Percentiles rank a stretch among this genome's conserved stretches.
Conservation (phyloP, 140 eudicot genomes). For the Erigeron philadelphicus region DNA sequence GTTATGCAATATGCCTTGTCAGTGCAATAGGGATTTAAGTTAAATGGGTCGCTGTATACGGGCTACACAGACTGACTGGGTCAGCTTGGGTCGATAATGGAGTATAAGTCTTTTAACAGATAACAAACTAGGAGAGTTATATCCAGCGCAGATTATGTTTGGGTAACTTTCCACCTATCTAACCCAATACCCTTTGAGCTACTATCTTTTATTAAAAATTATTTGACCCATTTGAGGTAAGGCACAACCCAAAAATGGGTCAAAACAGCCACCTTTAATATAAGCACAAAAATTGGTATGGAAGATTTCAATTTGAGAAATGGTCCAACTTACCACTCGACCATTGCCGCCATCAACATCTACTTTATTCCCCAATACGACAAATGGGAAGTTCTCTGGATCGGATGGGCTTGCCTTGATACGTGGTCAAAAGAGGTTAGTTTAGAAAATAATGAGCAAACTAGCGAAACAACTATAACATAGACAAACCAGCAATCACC, state of each 20-base stretch:
- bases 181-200: too few relatives aligned
- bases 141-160: too few relatives aligned
- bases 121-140: too few relatives aligned
- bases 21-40: too few relatives aligned
- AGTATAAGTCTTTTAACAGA: too few relatives aligned
- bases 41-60: too few relatives aligned
- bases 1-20: neutral
- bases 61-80: too few relatives aligned
- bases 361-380: constrained; percentile 64
- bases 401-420: constrained; percentile 72
- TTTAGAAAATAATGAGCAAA: constrained; percentile 1
- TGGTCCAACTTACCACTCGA: constrained; percentile 59
- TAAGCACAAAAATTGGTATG: neutral
- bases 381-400: constrained; percentile 77
- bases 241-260: too few relatives aligned
- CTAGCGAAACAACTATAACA: neutral
- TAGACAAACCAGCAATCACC: constrained; percentile 30
- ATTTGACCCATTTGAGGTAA: too few relatives aligned
- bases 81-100: too few relatives aligned
- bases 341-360: constrained; percentile 82
- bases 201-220: too few relatives aligned
- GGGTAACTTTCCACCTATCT: too few relatives aligned
- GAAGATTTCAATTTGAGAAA: neutral
- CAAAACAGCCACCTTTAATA: neutral
- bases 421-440: neutral